A percentile compares a stretch with the other conserved stretches of the same genome.
Conservation (phyloP, 148 eudicot species). For the Amaranthus palmeri region DNA sequence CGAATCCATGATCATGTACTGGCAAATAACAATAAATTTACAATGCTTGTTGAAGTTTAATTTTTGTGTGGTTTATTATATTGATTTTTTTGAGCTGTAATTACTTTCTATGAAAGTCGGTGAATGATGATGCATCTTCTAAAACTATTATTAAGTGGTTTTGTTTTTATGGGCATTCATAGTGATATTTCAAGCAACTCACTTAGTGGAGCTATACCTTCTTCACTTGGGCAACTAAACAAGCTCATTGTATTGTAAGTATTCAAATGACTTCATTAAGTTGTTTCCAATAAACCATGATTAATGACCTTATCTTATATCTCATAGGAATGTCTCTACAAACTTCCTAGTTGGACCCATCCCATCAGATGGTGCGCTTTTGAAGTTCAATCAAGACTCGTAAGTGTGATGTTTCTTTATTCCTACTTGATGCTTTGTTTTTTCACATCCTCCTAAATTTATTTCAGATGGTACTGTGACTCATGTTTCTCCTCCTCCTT, state of each 20-base stretch:
- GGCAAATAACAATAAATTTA: neutral
- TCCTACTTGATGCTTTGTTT: neutral
- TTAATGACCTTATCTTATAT: neutral
- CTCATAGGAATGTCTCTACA: slow-evolving; percentile 73
- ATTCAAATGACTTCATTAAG: slow-evolving; percentile 11
- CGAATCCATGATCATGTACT: neutral
- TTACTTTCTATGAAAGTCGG: neutral
- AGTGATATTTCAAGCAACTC: slow-evolving; percentile 92
- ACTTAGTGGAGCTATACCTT: slow-evolving; percentile 72
- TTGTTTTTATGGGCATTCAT: slow-evolving; percentile 25
- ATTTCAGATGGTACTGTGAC: neutral
- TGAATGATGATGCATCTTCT: neutral
- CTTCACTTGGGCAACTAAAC: slow-evolving; percentile 70
- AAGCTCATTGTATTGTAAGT: slow-evolving; percentile 75
- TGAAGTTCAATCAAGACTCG: slow-evolving; percentile 62
- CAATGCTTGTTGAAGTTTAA: neutral
- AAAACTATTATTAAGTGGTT: neutral
- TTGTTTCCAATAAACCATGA: slow-evolving; percentile 4
- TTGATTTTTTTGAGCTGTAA: neutral
- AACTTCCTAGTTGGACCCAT: slow-evolving; percentile 81
- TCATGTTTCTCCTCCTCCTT: neutral
- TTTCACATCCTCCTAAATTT: neutral
- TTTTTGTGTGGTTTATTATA: neutral
- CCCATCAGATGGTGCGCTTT: slow-evolving; percentile 72
- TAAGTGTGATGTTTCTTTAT: slow-evolving; percentile 34